Evolutionary conservation across 768 basidiomycete genomes (phyloP).

Genomic region (Tricholoma sp.): DNA sequence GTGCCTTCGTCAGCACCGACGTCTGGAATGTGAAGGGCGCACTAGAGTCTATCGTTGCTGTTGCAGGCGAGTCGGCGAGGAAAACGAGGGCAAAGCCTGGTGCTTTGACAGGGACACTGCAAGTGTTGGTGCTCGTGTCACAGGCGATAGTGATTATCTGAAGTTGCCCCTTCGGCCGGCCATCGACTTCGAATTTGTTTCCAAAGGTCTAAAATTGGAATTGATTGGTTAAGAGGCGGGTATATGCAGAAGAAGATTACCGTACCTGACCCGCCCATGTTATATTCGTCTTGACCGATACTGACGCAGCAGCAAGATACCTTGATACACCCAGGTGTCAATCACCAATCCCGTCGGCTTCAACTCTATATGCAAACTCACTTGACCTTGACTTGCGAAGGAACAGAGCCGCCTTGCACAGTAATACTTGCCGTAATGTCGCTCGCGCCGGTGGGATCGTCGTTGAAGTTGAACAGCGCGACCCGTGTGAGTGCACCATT

Average conservation of each 20-base stretch:
- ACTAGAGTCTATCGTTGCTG: background rate
- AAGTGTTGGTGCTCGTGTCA: slow-evolving; percentile 45
- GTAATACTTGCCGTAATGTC: slow-evolving; percentile 50
- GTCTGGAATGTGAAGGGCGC: slow-evolving; percentile 45
- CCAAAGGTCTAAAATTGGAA: slow-evolving; percentile 50
- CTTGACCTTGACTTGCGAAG: slow-evolving; percentile 52
- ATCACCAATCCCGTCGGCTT: background rate
- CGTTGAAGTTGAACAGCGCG: slow-evolving; percentile 63
- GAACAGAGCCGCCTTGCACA: slow-evolving; percentile 39
- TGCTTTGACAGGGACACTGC: slow-evolving; percentile 59
- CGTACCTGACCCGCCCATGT: slow-evolving; percentile 74
- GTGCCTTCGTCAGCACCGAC: slow-evolving; percentile 49
- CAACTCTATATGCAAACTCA: slow-evolving; percentile 19
- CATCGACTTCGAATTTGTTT: slow-evolving; percentile 59
- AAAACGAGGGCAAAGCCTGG: slow-evolving; percentile 78
- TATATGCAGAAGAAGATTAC: too few relatives aligned
- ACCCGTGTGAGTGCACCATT: slow-evolving; percentile 55
- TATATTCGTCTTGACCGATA: slow-evolving; percentile 59
- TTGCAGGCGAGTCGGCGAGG: slow-evolving; percentile 40
- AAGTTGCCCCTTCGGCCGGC: slow-evolving; percentile 53
- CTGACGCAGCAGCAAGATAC: slow-evolving; percentile 52
- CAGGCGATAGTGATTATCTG: slow-evolving; percentile 58
- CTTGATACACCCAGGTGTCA: slow-evolving; percentile 21
- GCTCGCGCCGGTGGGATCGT: slow-evolving; percentile 52
- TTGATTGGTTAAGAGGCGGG: background rate